Evolutionary conservation across 768 basidiomycete genomes (phyloP), one percentile per base, ranked within the genome.

Genomic region (Lactifluus volemus): DNA sequence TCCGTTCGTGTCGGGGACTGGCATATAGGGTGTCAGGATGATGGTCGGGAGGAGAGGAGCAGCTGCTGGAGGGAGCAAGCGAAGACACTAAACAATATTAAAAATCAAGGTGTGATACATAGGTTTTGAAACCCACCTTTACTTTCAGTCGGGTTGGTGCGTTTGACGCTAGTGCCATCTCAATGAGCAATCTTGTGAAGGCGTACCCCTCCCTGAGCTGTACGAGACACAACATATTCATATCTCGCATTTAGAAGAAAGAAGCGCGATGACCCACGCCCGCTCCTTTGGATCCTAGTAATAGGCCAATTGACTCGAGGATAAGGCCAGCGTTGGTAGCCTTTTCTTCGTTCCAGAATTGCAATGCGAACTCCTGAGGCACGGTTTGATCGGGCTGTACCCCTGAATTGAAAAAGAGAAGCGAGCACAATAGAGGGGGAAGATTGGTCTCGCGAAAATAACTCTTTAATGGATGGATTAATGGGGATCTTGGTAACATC

Each of bases 341-440:
- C 72, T 98, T 99, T 71, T 93, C 89, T 45, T 85, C 81, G 65
- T 95, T 92, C 97, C 97, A 99, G 72, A 93, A 93, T 70, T 99
- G 97, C 49, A 98, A 75, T 1, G 94, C 88, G 72, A 98, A 98
- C 64, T 91, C 88, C 70, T 97, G 91, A 1, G 86, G 89, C n/a
- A 81, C 79, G 5, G 76, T 68, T 56, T 82, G 80, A 57, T 81
- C 78, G 29, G 81, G 71, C 36, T 81, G 80, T 1, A 89, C 72
- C 49, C 77, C 79, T 32, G 83, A 79, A 34, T 87, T 89, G 72
- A 86, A 93, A 49, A 83, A 84, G 48, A 88, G 79, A 25, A 87
- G 79, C 30, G 80, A 84, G 63, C 85, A 81, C 60, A 94, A 67
- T 58, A 86, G 67, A 60, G 87, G 73, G 65, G 86, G 80, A 66